Base-by-base conservation (phyloP, 371 early-diverging fungal genomes). In the Haplosporangium sp. region DNA sequence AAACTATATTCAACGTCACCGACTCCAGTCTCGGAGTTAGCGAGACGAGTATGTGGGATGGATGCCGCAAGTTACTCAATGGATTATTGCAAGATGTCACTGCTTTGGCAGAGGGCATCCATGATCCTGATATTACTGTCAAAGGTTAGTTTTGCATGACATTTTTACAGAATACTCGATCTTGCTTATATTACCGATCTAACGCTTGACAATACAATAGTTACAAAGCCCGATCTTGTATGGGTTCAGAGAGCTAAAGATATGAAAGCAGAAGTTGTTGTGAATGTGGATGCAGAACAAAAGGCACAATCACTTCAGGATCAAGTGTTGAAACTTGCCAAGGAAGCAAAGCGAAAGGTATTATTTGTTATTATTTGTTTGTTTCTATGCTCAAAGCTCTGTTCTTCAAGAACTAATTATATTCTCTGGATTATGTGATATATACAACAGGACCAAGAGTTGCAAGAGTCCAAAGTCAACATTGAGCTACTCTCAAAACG, bases 211-310 rank as follows among this genome's bases (percentile, higher is more conserved):
- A 72, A 4, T 56, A 9, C 27, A 11, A 47, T 45, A 88, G 91
- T 88, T 72, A 52, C 82, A 3, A 86, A 86, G 7, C 81, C 83
- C 3, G 88, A 86, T n/a, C 83, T 91, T 58, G 96, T 96, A 11
- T 96, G 97, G 97, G 75, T 89, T 40, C 85, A 85, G 68, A 89
- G 97, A 13, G 94, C 96, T 19, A 88, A 90, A 53, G 89, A 90
- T 50, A 88, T 96, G 82, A 95, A 95, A 83, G 88, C 88, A 0
- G 92, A 92, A 53, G 91, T 92, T 37, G 86, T 92, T 38, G 86
- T 94, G 20, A 95, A 94, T 72, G 86, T 88, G n/a, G 95, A 94
- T 44, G 87, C 93, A 63, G 91, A 94, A 70, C 90, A 88, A 17
- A 92, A 93, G 76, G 83, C 94, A 20, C 93, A 92, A 61, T 87